A percentile compares a stretch with the other conserved stretches of the same genome.
phyloP scores from a whole-genome alignment of 2,329 filamentous ascomycete genomes.

The Diaporthe nobilis region DNA sequence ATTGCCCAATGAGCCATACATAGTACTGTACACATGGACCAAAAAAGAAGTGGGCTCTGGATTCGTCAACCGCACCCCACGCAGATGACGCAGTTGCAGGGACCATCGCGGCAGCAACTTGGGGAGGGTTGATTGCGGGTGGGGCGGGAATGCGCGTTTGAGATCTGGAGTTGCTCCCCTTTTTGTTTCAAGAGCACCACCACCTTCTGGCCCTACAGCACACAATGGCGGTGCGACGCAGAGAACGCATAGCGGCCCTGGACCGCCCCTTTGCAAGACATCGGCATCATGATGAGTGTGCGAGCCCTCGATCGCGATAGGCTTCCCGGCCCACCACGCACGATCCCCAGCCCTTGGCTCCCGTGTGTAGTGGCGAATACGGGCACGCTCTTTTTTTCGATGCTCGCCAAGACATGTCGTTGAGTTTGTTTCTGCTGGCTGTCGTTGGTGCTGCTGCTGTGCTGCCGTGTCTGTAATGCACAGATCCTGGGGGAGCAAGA shows the following conservation, averaged over 20 bases:
- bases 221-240: background rate
- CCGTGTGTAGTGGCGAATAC: background rate
- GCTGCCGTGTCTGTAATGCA: background rate
- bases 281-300: background rate
- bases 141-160: conserved; percentile 29
- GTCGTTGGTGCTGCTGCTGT: background rate
- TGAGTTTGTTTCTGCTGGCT: conserved; percentile 12
- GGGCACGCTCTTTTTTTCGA: background rate
- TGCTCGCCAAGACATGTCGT: conserved; percentile 8
- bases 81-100: conserved; percentile 40
- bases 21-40: background rate
- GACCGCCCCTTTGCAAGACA: background rate
- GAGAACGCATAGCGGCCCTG: background rate
- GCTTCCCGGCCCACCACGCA: background rate
- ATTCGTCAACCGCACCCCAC: conserved; percentile 41
- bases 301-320: conserved; percentile 12
- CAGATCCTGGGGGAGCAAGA: conserved; percentile 15
- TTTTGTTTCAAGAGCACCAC: conserved; percentile 28
- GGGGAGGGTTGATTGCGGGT: conserved; percentile 21
- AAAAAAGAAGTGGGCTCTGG: conserved; percentile 26
- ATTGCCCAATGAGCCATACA: background rate
- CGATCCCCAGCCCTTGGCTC: background rate
- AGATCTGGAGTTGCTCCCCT: conserved; percentile 28
- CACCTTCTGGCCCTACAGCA: background rate
- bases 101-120: conserved; percentile 13